A percentile compares a stretch with the other conserved stretches of the same genome.
Evolutionary conservation across 805 yeast species (phyloP).

Genomic region (Teunomyces cretensis): DNA sequence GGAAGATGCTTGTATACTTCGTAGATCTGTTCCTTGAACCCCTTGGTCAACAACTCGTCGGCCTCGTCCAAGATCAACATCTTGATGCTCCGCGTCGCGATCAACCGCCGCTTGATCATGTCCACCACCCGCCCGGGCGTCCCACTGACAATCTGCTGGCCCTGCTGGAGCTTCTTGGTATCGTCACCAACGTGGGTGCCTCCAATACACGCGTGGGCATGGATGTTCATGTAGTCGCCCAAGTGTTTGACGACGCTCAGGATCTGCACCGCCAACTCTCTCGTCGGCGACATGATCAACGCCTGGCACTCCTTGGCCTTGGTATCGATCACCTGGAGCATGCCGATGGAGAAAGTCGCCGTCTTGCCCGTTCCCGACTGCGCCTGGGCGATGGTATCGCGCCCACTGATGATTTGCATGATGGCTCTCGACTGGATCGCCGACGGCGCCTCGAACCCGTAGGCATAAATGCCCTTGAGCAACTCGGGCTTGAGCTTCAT

Average conservation of each 20-base stretch:
- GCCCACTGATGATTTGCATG: conserved; percentile 71
- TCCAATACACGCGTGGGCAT: conserved; percentile 96
- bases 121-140: conserved; percentile 98
- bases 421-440: conserved; percentile 84
- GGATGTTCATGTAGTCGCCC: conserved; percentile 86
- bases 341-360: conserved; percentile 80
- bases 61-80: conserved; percentile 98
- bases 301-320: conserved; percentile 80
- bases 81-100: conserved; percentile 80
- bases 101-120: conserved; percentile 87
- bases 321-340: conserved; percentile 73
- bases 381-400: conserved; percentile 78
- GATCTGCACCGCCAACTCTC: conserved; percentile 96
- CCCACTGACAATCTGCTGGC: conserved; percentile 93
- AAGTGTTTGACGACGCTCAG: conserved; percentile 88
- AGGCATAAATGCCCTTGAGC: conserved; percentile 61
- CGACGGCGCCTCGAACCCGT: conserved; percentile 80
- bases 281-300: conserved; percentile 91
- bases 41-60: conserved; percentile 91
- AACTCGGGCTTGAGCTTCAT: conserved; percentile 42
- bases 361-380: conserved; percentile 91
- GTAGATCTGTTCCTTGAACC: conserved; percentile 94
- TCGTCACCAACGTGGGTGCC: conserved; percentile 92
- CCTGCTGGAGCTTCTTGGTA: conserved; percentile 75
- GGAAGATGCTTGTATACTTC: conserved; percentile 90